Evolutionary conservation across 2,329 filamentous ascomycete genomes (phyloP).

Genomic region (Ophiostoma quercus): DNA sequence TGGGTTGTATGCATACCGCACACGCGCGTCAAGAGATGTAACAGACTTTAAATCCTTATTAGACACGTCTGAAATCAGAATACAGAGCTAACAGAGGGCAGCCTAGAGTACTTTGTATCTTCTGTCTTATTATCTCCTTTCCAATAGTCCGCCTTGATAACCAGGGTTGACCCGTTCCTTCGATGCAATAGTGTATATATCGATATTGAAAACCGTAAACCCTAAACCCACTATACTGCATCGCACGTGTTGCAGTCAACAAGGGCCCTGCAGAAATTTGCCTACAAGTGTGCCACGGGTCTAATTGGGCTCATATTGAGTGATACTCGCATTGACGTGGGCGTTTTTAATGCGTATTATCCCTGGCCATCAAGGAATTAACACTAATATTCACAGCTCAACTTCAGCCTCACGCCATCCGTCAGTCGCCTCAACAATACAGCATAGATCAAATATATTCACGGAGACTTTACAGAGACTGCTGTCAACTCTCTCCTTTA

Average conservation of each 20-base stretch:
- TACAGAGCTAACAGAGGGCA: not conserved
- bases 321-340: not conserved
- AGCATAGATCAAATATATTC: no score
- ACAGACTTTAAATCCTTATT: not conserved
- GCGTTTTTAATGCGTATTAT: no score
- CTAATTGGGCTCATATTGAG: not conserved
- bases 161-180: not conserved
- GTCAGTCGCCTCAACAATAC: no score
- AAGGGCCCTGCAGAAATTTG: not conserved
- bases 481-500: no score
- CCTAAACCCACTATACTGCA: not conserved
- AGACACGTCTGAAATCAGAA: not conserved
- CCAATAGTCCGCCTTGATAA: not conserved
- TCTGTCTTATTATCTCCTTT: not conserved
- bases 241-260: not conserved
- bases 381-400: not conserved
- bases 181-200: not conserved
- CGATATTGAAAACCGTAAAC: no score
- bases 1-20: not conserved
- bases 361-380: no score
- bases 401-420: not conserved
- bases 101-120: not conserved
- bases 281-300: no score
- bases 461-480: no score
- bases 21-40: not conserved